Base-by-base conservation (phyloP, 345 rosid genomes). In the Heritiera fomes region DNA sequence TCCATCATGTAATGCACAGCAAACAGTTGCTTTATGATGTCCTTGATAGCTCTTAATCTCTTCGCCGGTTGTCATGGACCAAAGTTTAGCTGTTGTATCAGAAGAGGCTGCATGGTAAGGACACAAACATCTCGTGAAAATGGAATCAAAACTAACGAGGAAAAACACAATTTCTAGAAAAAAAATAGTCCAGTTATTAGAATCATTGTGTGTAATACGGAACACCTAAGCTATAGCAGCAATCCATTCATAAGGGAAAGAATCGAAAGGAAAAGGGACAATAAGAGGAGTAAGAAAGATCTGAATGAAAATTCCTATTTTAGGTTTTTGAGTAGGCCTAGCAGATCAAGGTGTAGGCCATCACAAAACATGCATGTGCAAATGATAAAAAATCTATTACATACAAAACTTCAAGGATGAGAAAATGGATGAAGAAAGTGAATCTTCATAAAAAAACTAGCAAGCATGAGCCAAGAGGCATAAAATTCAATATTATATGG, bases 1-100 rank as follows among this genome's bases (percentile, higher is more conserved):
- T 67, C 96, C 92, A 58, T 96, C 98, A 67, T 94, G 97, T 78
- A 96, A 93, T 14, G 99, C 99, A 84, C 97, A 92, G 76, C 99
- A 96, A n/a, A 90, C 91, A 71, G 95, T 88, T 62, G 98, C 96
- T 76, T 95, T 96, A 78, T 88, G 96, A 84, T 95, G 98, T 28
- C 97, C 97, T 86, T 94, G 97, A 81, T 94, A 94, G 34, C 85
- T 89, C 73, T 84, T 86, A 6, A 89, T 92, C 77, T 85, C 96
- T 82, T 92, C 85, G 8, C 94, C 97, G 0, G 65, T 82, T 14
- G 90, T 77, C 95, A 88, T 84, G 23, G 92, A 87, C 98, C 99
- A 96, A 5, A 96, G 91, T 70, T 94, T 90, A 18, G 97, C 99
- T 6, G 97, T 96, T 59, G 91, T 73, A 81, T 96, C 99, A 2